Conservation (phyloP, 202 grass and related monocot genomes). For the Zoysia matrella region DNA sequence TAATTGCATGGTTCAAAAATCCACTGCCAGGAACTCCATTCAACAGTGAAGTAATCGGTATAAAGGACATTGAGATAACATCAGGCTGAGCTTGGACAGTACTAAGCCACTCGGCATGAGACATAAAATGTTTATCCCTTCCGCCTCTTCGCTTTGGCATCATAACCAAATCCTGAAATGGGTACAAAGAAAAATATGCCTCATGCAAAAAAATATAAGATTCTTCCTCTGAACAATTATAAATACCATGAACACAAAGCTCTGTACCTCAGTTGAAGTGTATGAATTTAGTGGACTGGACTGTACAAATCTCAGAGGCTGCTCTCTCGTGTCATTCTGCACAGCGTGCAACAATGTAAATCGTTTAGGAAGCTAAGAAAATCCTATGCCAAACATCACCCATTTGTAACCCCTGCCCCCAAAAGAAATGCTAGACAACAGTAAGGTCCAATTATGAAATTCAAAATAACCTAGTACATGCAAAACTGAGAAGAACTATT, state of each 20-base stretch:
- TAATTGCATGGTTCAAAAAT: slow-evolving; percentile 96
- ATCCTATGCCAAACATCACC: not conserved
- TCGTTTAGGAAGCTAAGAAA: slow-evolving; percentile 32
- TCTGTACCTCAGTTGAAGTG: slow-evolving; percentile 71
- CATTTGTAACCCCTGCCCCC: not conserved
- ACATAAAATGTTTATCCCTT: slow-evolving; percentile 69
- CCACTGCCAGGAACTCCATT: slow-evolving; percentile 96
- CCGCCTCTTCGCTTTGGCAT: slow-evolving; percentile 89
- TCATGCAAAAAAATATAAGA: slow-evolving; percentile 16
- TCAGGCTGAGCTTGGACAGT: slow-evolving; percentile 80
- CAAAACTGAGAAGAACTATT: not conserved
- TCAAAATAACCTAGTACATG: not conserved
- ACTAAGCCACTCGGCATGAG: slow-evolving; percentile 82
- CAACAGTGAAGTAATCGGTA: slow-evolving; percentile 96
- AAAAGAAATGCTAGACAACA: not conserved
- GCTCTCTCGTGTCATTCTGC: slow-evolving; percentile 77
- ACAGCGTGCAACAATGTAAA: slow-evolving; percentile 25
- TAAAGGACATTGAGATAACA: slow-evolving; percentile 95
- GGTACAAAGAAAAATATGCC: slow-evolving; percentile 21
- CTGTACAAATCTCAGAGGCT: slow-evolving; percentile 74
- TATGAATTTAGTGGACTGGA: slow-evolving; percentile 73
- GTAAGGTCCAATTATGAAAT: slow-evolving; percentile 6
- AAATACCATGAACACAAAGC: slow-evolving; percentile 27
- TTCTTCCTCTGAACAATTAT: slow-evolving; percentile 16
- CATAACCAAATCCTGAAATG: slow-evolving; percentile 74